Evolutionary conservation across 2,329 filamentous ascomycete genomes (phyloP).

Genomic region (Myriosclerotinia duriaeana): DNA sequence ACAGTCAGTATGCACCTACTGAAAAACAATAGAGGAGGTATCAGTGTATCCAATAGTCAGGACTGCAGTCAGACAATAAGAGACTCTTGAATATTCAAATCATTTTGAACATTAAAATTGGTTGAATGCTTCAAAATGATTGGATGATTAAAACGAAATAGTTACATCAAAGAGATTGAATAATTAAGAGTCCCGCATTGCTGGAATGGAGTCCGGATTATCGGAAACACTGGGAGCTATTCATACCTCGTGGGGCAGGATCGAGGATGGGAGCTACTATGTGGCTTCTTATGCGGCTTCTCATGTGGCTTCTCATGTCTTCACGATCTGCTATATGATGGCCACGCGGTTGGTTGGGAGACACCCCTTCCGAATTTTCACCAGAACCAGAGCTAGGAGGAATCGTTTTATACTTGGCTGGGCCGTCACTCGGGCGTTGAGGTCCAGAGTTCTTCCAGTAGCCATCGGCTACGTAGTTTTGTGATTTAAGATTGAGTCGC

Average conservation of each 20-base stretch:
- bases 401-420: not conserved
- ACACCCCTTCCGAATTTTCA: too few relatives aligned
- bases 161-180: too few relatives aligned
- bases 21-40: not conserved
- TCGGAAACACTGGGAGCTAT: not conserved
- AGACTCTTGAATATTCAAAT: too few relatives aligned
- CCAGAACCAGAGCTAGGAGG: too few relatives aligned
- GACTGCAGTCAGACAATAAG: too few relatives aligned
- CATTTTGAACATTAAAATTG: too few relatives aligned
- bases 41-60: too few relatives aligned
- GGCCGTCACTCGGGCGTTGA: not conserved
- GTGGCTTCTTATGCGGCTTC: not conserved
- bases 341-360: not conserved
- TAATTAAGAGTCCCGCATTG: too few relatives aligned
- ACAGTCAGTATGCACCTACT: too few relatives aligned
- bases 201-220: too few relatives aligned
- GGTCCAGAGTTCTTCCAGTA: not conserved
- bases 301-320: not conserved
- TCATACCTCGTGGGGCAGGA: not conserved
- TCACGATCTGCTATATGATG: not conserved
- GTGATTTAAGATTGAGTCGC: conserved; percentile 5
- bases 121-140: too few relatives aligned
- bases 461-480: not conserved
- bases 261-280: not conserved
- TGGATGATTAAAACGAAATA: too few relatives aligned